phyloP scores from a whole-genome alignment of 2,329 filamentous ascomycete genomes.

The Curvularia verruculosa region DNA sequence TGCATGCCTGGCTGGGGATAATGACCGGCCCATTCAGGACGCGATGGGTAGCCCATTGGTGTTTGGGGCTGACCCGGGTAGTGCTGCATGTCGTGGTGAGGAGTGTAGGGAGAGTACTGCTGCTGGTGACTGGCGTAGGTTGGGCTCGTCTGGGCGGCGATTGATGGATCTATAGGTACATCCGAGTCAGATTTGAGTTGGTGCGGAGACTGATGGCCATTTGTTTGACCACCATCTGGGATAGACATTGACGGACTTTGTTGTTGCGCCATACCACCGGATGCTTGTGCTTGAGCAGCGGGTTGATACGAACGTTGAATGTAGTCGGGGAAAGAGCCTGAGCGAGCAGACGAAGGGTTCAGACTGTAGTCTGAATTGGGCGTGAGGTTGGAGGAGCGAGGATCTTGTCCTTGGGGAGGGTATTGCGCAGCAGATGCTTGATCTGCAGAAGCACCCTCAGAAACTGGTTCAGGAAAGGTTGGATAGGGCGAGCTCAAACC shows the following conservation, averaged over 20 bases:
- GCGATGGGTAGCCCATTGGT: constrained; percentile 65
- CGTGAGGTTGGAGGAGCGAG: constrained; percentile 75
- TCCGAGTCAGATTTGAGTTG: constrained; percentile 91
- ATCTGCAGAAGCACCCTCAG: constrained; percentile 88
- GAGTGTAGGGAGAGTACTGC: constrained; percentile 86
- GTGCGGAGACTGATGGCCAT: constrained; percentile 68
- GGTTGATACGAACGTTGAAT: constrained; percentile 81
- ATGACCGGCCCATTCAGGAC: constrained; percentile 72
- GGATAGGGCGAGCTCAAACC: constrained; percentile 62
- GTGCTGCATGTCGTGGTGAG: constrained; percentile 83
- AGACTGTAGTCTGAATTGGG: constrained; percentile 88
- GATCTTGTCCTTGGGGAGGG: constrained; percentile 76
- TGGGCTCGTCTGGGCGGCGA: constrained; percentile 88
- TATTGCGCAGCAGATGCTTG: constrained; percentile 92
- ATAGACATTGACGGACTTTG: constrained; percentile 96
- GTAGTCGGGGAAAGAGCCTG: constrained; percentile 85
- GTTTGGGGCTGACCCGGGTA: constrained; percentile 67
- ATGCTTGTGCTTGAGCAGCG: constrained; percentile 73
- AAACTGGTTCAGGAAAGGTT: constrained; percentile 66
- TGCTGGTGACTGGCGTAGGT: constrained; percentile 76
- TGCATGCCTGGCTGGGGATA: constrained; percentile 58
- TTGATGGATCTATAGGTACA: constrained; percentile 99
- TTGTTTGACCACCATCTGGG: constrained; percentile 77
- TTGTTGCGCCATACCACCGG: constrained; percentile 96
- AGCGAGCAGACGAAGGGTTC: constrained; percentile 76